phyloP scores from a whole-genome alignment of 768 basidiomycete genomes.

The Lentinula guzmanii region DNA sequence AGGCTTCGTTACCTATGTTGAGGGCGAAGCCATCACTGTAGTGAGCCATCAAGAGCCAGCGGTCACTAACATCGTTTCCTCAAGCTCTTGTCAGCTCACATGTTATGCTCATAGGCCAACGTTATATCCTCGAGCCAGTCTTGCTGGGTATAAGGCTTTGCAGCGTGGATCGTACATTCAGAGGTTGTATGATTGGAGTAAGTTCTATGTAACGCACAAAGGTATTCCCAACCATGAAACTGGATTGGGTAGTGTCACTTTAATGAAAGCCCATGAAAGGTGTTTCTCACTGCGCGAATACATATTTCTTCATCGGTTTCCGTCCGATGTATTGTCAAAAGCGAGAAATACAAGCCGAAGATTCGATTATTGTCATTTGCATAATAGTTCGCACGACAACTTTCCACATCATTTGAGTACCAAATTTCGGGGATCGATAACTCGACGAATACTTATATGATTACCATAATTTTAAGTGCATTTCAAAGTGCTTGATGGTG shows the following conservation, averaged over 20 bases:
- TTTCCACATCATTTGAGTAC: no score
- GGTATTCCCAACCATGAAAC: slow-evolving; percentile 31
- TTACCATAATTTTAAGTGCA: no score
- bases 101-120: slow-evolving; percentile 16
- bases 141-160: slow-evolving; percentile 21
- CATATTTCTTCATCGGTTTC: slow-evolving; percentile 7
- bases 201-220: slow-evolving; percentile 15
- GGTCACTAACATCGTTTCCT: neutral
- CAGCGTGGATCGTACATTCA: no score
- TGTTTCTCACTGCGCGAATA: slow-evolving; percentile 16
- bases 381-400: no score
- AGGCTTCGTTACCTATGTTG: slow-evolving; percentile 38
- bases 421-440: no score
- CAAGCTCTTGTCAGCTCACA: slow-evolving; percentile 14
- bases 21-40: slow-evolving; percentile 36
- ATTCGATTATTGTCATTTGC: no score
- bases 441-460: no score
- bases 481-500: no score
- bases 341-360: no score
- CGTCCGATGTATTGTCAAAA: no score
- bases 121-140: slow-evolving; percentile 26
- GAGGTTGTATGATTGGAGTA: no score
- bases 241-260: slow-evolving; percentile 1
- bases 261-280: neutral
- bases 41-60: neutral